These are phyloP conservation scores for Phytopythium montanum DNA, from an alignment of 352 stramenopile genomes.

Conservation along the genomic window DNA sequence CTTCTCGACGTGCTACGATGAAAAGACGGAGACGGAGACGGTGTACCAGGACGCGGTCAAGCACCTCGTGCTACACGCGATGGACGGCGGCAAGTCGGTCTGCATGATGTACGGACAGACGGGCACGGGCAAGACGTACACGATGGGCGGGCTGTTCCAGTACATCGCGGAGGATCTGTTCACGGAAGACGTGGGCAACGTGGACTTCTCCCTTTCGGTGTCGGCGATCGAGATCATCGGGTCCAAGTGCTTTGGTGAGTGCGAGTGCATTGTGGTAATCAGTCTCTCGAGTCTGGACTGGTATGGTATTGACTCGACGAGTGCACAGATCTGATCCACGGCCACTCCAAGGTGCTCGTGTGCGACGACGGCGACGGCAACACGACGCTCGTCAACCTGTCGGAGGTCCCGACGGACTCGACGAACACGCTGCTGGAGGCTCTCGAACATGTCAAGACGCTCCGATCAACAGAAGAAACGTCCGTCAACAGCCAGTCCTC, in stretches of 20 bases:
- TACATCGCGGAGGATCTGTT: slow-evolving; percentile 72
- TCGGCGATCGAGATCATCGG: slow-evolving; percentile 60
- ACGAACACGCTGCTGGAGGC: slow-evolving; percentile 56
- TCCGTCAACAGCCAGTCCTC: slow-evolving; percentile 73
- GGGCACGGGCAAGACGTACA: slow-evolving; percentile 74
- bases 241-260: slow-evolving; percentile 57
- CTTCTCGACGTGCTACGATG: slow-evolving; percentile 78
- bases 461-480: slow-evolving; percentile 79
- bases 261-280: not conserved
- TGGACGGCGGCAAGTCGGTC: slow-evolving; percentile 60
- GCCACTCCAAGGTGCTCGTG: slow-evolving; percentile 59
- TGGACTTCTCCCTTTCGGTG: slow-evolving; percentile 46
- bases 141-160: slow-evolving; percentile 84
- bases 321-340: slow-evolving; percentile 35
- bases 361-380: slow-evolving; percentile 70
- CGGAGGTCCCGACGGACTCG: slow-evolving; percentile 46
- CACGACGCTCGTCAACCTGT: slow-evolving; percentile 57
- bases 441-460: slow-evolving; percentile 60
- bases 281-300: not conserved
- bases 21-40: slow-evolving; percentile 66
- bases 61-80: slow-evolving; percentile 64
- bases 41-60: slow-evolving; percentile 67
- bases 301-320: not conserved
- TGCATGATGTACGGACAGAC: slow-evolving; percentile 85
- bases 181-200: slow-evolving; percentile 35